A percentile compares a stretch with the other conserved stretches of the same genome.
phyloP scores from a whole-genome alignment of 345 rosid species.

The Sonneratia caseolaris region DNA sequence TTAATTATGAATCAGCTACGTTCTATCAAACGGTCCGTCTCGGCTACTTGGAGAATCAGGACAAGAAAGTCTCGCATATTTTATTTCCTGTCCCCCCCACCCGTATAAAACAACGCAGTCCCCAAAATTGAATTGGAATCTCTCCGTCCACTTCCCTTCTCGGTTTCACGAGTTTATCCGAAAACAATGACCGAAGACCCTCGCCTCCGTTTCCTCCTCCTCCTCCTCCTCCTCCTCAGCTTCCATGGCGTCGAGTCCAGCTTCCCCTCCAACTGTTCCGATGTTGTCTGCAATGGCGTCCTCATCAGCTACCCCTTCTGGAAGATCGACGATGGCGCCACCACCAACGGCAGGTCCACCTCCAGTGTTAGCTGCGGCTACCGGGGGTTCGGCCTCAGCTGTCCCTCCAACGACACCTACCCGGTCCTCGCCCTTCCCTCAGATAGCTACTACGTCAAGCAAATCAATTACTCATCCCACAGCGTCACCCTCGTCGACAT shows the following conservation, averaged over 20 bases:
- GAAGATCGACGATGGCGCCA: background rate
- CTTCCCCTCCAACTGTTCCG: background rate
- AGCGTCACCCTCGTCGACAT: constrained; percentile 2
- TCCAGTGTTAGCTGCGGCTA: background rate
- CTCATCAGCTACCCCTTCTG: constrained; percentile 1
- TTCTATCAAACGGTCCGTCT: no score
- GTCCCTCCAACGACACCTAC: background rate
- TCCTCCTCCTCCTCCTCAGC: background rate
- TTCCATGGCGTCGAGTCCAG: background rate
- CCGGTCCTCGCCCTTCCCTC: background rate
- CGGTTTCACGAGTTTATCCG: background rate
- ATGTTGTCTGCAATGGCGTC: background rate
- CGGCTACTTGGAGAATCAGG: no score
- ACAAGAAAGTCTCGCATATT: no score
- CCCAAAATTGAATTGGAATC: no score
- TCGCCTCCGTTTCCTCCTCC: background rate
- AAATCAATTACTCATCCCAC: background rate
- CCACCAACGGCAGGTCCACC: background rate
- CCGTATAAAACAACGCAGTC: no score
- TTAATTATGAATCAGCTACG: no score
- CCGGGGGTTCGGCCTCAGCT: constrained; percentile 1
- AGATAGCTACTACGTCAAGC: constrained; percentile 1
- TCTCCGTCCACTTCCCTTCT: no score
- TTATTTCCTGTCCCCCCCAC: no score
- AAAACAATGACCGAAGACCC: background rate